These are phyloP conservation scores for Hyphopichia burtonii DNA, from an alignment of 1,139 yeast genomes.

Conservation along the genomic window DNA sequence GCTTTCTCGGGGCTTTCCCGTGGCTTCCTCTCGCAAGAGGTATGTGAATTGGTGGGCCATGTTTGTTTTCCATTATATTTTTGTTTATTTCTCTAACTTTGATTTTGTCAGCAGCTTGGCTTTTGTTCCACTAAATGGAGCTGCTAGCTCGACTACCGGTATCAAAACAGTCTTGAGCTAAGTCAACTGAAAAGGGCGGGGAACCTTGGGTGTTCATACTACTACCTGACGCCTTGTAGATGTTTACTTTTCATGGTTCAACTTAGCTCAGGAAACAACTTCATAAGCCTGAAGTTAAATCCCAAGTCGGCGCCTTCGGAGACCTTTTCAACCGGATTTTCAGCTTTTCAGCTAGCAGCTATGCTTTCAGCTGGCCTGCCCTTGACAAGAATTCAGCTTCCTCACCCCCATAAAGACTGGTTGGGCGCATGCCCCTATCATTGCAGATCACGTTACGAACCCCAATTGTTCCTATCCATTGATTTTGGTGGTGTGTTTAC, in stretches of 20 bases:
- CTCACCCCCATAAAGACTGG: neutral
- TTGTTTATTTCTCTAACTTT: neutral
- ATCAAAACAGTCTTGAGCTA: too few species aligned
- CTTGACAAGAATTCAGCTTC: too few species aligned
- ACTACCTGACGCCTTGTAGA: neutral
- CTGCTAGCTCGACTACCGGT: neutral
- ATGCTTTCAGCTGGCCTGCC: too few species aligned
- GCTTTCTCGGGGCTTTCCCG: too few species aligned
- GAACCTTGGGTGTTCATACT: neutral
- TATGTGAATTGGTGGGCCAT: too few species aligned
- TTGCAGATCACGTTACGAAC: neutral
- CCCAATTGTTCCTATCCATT: neutral
- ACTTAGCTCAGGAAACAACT: too few species aligned
- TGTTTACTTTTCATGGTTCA: too few species aligned
- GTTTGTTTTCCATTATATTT: neutral
- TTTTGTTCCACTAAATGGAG: neutral
- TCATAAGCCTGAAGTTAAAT: too few species aligned
- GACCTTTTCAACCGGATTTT: too few species aligned
- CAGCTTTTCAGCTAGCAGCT: too few species aligned
- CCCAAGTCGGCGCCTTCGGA: too few species aligned
- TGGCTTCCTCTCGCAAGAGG: too few species aligned
- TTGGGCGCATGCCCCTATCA: neutral
- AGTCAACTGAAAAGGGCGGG: neutral
- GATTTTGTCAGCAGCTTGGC: neutral
- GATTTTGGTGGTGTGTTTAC: neutral